Conservation (phyloP, 78 protist genomes). For the Cyanophora paradoxa region DNA sequence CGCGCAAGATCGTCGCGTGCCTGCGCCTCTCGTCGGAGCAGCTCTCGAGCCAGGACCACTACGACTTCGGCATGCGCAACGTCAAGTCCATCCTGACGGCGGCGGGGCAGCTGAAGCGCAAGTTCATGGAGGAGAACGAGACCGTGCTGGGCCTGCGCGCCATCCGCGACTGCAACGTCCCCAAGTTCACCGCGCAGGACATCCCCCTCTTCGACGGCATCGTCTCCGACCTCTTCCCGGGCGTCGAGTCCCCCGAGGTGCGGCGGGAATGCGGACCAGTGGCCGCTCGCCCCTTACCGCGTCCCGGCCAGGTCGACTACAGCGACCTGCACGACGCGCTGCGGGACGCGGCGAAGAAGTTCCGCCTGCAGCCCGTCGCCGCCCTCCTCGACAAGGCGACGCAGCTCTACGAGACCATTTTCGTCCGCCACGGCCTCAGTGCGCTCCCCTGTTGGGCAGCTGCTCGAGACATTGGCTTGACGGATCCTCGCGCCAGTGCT, state of each 20-base stretch:
- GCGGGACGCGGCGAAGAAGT: neutral
- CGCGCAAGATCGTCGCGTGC: conserved; percentile 55
- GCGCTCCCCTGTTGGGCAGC: too few relatives aligned
- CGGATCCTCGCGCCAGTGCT: too few relatives aligned
- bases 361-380: conserved; percentile 21
- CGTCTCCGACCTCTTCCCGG: conserved; percentile 54
- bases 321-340: neutral
- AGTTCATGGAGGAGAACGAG: conserved; percentile 5
- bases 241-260: conserved; percentile 21
- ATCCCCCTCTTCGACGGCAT: conserved; percentile 51
- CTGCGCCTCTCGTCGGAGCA: conserved; percentile 39
- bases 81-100: conserved; percentile 52
- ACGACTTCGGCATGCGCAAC: conserved; percentile 66
- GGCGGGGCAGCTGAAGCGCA: conserved; percentile 53
- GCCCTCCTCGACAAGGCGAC: conserved; percentile 28
- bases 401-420: conserved; percentile 50
- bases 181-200: conserved; percentile 46
- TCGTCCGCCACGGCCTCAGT: conserved; percentile 60
- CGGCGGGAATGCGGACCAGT: neutral
- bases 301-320: conserved; percentile 18
- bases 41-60: conserved; percentile 49
- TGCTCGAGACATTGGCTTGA: too few relatives aligned
- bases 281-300: neutral
- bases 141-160: conserved; percentile 22
- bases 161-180: conserved; percentile 45